phyloP scores from a whole-genome alignment of 441 rosid genomes.

The Pelargonium myrrhifolium region DNA sequence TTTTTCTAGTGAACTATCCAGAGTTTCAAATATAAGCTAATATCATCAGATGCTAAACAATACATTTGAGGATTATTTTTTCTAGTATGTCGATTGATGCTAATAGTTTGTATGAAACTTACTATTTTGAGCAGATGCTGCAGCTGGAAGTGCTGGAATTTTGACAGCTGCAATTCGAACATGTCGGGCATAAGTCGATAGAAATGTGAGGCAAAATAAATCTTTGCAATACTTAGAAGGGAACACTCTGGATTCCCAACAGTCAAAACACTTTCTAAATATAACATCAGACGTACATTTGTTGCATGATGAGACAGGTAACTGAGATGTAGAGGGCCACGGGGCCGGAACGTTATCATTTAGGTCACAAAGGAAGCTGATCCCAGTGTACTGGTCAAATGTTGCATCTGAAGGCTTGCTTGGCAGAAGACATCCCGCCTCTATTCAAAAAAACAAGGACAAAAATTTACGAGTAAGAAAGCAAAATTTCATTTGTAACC shows the following conservation, averaged over 20 bases:
- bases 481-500: too few species aligned
- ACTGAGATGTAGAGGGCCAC: conserved; percentile 60
- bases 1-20: background rate
- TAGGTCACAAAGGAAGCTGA: conserved; percentile 89
- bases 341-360: conserved; percentile 96
- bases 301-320: conserved; percentile 63
- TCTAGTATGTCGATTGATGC: background rate
- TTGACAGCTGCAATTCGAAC: conserved; percentile 50
- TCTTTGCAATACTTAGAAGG: background rate
- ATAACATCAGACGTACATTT: conserved; percentile 35
- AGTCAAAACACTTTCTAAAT: background rate
- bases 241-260: background rate
- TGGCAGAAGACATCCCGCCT: conserved; percentile 83
- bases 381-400: conserved; percentile 56
- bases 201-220: background rate
- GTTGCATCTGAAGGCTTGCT: conserved; percentile 96
- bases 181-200: conserved; percentile 6
- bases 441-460: conserved; percentile 29
- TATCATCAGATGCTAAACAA: background rate
- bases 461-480: background rate
- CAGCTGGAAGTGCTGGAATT: conserved; percentile 92
- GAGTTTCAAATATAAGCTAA: too few species aligned
- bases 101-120: conserved; percentile 16
- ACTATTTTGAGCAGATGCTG: conserved; percentile 67
- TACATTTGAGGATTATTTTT: background rate